A percentile compares a stretch with the other conserved stretches of the same genome.
Evolutionary conservation across 345 rosid genomes (phyloP).

Genomic region (Gossypium stocksii): DNA sequence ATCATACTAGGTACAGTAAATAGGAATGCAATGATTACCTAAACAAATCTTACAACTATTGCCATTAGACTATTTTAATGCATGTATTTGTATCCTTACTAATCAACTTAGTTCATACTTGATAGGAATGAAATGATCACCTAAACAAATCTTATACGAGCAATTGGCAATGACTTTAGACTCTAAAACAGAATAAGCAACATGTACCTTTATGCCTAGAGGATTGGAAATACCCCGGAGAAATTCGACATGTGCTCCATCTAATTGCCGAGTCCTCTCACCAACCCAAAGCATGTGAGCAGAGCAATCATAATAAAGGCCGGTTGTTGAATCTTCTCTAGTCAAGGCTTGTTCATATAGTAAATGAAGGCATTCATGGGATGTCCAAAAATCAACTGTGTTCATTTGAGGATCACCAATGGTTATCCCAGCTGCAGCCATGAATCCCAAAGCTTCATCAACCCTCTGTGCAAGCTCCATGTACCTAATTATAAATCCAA

Average conservation of each 20-base stretch:
- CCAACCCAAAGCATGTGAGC: conserved; percentile 75
- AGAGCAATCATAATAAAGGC: conserved; percentile 66
- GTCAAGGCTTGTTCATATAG: conserved; percentile 72
- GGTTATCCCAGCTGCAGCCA: conserved; percentile 67
- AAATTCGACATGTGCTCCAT: conserved; percentile 68
- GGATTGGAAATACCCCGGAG: conserved; percentile 61
- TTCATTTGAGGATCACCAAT: conserved; percentile 57
- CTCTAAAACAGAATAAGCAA: background rate
- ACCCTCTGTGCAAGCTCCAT: conserved; percentile 63
- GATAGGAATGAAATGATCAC: background rate
- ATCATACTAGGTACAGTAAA: background rate
- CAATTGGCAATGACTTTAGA: background rate
- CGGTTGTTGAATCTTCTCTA: conserved; percentile 65
- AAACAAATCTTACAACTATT: background rate
- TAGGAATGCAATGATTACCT: background rate
- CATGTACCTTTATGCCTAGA: conserved; percentile 52
- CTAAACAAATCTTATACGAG: background rate
- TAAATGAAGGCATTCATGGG: conserved; percentile 59
- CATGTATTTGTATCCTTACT: background rate
- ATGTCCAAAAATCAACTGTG: conserved; percentile 60
- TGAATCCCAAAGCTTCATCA: conserved; percentile 65
- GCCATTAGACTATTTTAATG: background rate
- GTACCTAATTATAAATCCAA: conserved; percentile 30
- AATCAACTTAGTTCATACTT: background rate
- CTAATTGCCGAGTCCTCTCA: conserved; percentile 66